Percentiles rank a stretch among this genome's conserved stretches.
These are phyloP conservation scores for Candida khao-thaluensis DNA, from an alignment of 805 yeast species.

Conservation along the genomic window DNA sequence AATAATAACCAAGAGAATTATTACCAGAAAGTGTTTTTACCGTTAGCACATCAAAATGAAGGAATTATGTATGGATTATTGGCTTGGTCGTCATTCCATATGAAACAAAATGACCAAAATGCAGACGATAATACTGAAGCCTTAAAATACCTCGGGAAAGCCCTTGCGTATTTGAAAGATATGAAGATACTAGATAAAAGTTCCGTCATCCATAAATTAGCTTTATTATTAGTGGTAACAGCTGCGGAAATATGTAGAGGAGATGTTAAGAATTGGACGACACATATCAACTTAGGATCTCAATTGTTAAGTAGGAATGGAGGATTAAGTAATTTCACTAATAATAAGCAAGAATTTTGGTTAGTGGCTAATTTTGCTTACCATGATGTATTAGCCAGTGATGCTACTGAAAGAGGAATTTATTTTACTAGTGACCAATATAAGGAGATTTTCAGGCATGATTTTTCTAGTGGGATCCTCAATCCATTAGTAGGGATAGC, in stretches of 20 bases:
- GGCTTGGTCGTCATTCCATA: constrained; percentile 57
- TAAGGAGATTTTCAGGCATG: constrained; percentile 46
- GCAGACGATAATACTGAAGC: constrained; percentile 37
- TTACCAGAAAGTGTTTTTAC: constrained; percentile 51
- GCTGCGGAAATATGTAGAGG: constrained; percentile 86
- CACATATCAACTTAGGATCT: constrained; percentile 64
- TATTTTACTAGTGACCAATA: constrained; percentile 65
- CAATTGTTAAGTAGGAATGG: constrained; percentile 60
- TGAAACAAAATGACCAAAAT: constrained; percentile 27
- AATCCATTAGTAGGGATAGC: constrained; percentile 76
- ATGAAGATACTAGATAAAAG: constrained; percentile 26
- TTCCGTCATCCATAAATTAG: constrained; percentile 47
- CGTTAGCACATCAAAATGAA: constrained; percentile 51
- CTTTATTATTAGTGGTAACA: constrained; percentile 64
- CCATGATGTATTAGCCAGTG: constrained; percentile 71
- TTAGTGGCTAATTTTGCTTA: constrained; percentile 75
- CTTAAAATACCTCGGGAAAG: constrained; percentile 44
- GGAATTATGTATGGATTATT: constrained; percentile 52
- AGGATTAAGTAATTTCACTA: constrained; percentile 54
- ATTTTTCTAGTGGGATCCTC: constrained; percentile 40
- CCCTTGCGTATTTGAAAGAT: constrained; percentile 38
- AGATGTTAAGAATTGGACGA: constrained; percentile 74
- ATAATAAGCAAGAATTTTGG: constrained; percentile 64
- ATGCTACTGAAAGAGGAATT: constrained; percentile 58
- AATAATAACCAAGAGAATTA: constrained; percentile 46